phyloP scores from a whole-genome alignment of 257 asterid genomes.

The Scutellaria minor region DNA sequence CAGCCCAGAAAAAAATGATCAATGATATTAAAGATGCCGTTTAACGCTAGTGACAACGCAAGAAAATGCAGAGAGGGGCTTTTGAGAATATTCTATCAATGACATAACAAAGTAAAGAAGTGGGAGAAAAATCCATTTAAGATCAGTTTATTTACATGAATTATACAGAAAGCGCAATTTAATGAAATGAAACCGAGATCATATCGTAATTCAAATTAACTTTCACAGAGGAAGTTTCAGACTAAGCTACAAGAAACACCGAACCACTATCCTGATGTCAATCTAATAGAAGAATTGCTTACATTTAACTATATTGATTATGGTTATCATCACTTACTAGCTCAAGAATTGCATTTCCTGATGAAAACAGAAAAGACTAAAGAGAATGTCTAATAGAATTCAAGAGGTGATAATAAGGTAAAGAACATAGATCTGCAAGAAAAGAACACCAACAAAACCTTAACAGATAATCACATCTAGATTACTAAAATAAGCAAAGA shows the following conservation, averaged over 20 bases:
- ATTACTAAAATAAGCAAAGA: constrained; percentile 3
- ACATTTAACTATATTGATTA: too few relatives aligned
- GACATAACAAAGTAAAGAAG: background rate
- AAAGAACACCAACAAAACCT: constrained; percentile 11
- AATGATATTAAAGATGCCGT: background rate
- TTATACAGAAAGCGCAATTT: background rate
- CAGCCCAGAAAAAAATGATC: background rate
- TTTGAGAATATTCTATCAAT: background rate
- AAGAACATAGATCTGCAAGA: constrained; percentile 41
- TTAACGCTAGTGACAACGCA: background rate
- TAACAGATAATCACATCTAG: constrained; percentile 7
- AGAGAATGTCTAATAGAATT: background rate
- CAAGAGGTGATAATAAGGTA: constrained; percentile 9
- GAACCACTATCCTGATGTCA: background rate
- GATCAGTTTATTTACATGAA: background rate
- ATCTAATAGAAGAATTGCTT: too few relatives aligned
- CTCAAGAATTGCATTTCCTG: constrained; percentile 27
- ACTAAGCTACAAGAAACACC: background rate
- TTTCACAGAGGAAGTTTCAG: background rate
- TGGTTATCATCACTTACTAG: too few relatives aligned
- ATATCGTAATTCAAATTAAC: background rate
- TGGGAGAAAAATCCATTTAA: background rate
- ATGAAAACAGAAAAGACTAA: background rate
- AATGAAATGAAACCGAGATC: background rate
- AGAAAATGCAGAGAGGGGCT: background rate